These are phyloP conservation scores for Chlorella sp. DNA, from an alignment of 139 green algal species.

Conservation along the genomic window DNA sequence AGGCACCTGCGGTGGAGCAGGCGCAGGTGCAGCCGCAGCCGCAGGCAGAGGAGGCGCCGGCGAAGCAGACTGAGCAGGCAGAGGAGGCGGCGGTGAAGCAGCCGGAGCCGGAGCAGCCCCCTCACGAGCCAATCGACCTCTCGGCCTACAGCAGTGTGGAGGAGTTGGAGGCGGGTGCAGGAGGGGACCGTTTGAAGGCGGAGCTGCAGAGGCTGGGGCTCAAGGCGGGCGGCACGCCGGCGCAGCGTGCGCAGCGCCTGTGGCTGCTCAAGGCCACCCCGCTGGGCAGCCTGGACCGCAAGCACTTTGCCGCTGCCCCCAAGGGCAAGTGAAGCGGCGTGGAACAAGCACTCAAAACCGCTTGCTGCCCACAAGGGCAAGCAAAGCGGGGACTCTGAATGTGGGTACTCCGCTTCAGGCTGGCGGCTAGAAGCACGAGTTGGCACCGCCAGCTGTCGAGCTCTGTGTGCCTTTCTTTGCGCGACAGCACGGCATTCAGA, in stretches of 20 bases:
- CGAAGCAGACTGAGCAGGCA: neutral
- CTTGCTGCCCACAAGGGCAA: too few relatives aligned
- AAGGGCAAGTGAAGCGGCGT: too few relatives aligned
- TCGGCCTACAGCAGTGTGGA: constrained; percentile 35
- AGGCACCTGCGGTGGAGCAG: neutral
- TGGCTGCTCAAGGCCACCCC: constrained; percentile 59
- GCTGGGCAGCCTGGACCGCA: constrained; percentile 49
- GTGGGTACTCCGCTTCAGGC: too few relatives aligned
- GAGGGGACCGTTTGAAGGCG: constrained; percentile 47
- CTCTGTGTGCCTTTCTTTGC: too few relatives aligned
- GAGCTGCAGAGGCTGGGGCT: constrained; percentile 66
- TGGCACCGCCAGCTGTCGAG: too few relatives aligned
- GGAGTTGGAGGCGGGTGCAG: constrained; percentile 57
- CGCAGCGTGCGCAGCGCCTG: constrained; percentile 70
- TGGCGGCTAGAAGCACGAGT: too few relatives aligned
- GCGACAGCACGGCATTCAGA: too few relatives aligned
- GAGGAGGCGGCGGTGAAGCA: neutral
- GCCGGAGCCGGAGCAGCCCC: neutral
- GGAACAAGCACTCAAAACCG: too few relatives aligned
- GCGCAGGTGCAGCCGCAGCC: neutral
- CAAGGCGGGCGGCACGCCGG: constrained; percentile 72
- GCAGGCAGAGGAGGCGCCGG: neutral
- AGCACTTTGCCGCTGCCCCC: constrained; percentile 36
- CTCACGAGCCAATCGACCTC: constrained; percentile 37
- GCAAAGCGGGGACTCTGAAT: too few relatives aligned